Percentiles rank a stretch among this genome's conserved stretches.
These are phyloP conservation scores for Parastagonospora nodorum DNA, from an alignment of 2,329 filamentous ascomycete genomes.

Conservation along the genomic window DNA sequence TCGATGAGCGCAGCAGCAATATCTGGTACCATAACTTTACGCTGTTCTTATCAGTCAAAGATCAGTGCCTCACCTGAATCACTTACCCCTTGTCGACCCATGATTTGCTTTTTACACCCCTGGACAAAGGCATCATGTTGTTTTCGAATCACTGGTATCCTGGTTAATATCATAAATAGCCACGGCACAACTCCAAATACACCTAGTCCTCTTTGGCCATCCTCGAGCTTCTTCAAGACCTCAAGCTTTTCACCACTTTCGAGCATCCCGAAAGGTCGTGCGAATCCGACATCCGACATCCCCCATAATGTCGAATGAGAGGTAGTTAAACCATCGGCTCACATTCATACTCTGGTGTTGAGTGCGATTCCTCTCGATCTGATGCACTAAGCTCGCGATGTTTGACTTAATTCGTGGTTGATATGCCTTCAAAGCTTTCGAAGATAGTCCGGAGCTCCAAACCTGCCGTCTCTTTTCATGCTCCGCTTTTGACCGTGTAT, in stretches of 20 bases:
- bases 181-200: too few relatives aligned
- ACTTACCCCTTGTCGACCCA: too few relatives aligned
- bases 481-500: neutral
- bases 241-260: neutral
- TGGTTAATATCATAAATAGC: too few relatives aligned
- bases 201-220: too few relatives aligned
- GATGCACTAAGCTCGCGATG: neutral
- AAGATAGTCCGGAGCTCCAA: slow-evolving; percentile 48
- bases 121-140: too few relatives aligned
- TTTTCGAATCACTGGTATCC: too few relatives aligned
- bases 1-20: too few relatives aligned
- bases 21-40: too few relatives aligned
- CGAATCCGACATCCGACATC: slow-evolving; percentile 4
- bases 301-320: slow-evolving; percentile 8
- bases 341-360: neutral
- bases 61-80: too few relatives aligned
- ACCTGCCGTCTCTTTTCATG: slow-evolving; percentile 29
- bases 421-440: slow-evolving; percentile 41
- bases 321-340: neutral
- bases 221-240: too few relatives aligned
- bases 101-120: too few relatives aligned
- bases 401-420: neutral
- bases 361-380: neutral
- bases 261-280: slow-evolving; percentile 5
- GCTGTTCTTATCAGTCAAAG: too few relatives aligned